Conservation (phyloP, 441 rosid genomes). For the Macaranga tanarius region DNA sequence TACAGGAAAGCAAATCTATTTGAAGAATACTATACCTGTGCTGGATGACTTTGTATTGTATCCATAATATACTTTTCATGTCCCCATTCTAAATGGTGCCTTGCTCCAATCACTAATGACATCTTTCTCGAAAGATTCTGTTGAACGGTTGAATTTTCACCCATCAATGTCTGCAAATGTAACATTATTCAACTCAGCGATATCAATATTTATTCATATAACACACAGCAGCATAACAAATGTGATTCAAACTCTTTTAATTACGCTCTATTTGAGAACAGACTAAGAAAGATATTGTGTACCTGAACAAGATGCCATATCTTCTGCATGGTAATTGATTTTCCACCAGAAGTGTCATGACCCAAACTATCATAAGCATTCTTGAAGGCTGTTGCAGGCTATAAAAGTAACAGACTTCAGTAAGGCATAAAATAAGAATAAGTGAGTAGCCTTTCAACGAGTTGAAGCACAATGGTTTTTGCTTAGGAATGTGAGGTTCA, state of each 20-base stretch:
- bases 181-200: conserved; percentile 17
- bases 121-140: conserved; percentile 66
- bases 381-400: conserved; percentile 85
- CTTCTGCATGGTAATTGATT: conserved; percentile 89
- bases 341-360: conserved; percentile 66
- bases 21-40: conserved; percentile 52
- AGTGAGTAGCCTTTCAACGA: neutral
- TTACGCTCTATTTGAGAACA: conserved; percentile 12
- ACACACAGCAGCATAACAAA: conserved; percentile 21
- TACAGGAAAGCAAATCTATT: neutral
- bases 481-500: neutral
- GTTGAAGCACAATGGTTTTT: neutral
- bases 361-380: conserved; percentile 76
- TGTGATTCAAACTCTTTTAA: conserved; percentile 10
- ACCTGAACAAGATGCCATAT: conserved; percentile 98
- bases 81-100: conserved; percentile 83
- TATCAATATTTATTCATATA: neutral
- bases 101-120: conserved; percentile 81
- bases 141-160: conserved; percentile 58
- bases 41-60: conserved; percentile 87
- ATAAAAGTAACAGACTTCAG: conserved; percentile 16
- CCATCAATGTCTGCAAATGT: conserved; percentile 57
- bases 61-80: conserved; percentile 91
- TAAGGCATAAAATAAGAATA: neutral
- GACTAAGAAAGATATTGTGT: conserved; percentile 16